Base-by-base conservation (phyloP, 495 filamentous ascomycete genomes). In the Collariella sp. region DNA sequence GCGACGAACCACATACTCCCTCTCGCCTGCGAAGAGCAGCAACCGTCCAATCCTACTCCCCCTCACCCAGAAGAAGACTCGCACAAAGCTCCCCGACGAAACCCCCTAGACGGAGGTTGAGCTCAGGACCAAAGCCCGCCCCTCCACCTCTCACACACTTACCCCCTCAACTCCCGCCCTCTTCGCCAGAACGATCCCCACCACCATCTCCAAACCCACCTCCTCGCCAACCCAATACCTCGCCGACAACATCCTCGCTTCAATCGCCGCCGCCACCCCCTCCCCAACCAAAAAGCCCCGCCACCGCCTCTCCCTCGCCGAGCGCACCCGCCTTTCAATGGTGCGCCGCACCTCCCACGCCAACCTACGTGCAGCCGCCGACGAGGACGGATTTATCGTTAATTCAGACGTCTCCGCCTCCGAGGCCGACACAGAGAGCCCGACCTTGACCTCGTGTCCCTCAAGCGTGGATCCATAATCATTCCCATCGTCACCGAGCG, bases 201-300 rank as follows among this genome's bases (percentile, higher is more conserved):
- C 42, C 58, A 1, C 41, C 58, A 18, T 58, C 61, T 1, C 60
- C 56, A 9, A 56, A 60, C 13, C 36, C 20, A 0, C 33, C 55
- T 12, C 54, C 48, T 76, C 76, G 6, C 75, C 74, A n/a, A 72
- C 72, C 2, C 70, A 76, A 19, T 69, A 73, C 35, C 62, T 80
- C 22, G 78, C 74, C 7, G 74, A 79, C 34, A 69, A 77, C 35
- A 80, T 85, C 45, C 62, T 86, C 10, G 75, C 71, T 10, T 81
- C 79, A 1, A 76, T 86, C 51, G 55, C 61, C n/a, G 67, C 63
- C 16, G 63, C 63, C 23, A 78, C 77, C 0, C 77, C 77, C 7
- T 79, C 78, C 0, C 78, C 78, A 47, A 65, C 66, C 67, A 85
- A 74, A 65, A 74, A 72, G 44, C 67, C 68, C 1, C 70, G 77